A percentile compares a stretch with the other conserved stretches of the same genome.
phyloP scores from a whole-genome alignment of 352 stramenopile species.

The Phytophthora constricta region DNA sequence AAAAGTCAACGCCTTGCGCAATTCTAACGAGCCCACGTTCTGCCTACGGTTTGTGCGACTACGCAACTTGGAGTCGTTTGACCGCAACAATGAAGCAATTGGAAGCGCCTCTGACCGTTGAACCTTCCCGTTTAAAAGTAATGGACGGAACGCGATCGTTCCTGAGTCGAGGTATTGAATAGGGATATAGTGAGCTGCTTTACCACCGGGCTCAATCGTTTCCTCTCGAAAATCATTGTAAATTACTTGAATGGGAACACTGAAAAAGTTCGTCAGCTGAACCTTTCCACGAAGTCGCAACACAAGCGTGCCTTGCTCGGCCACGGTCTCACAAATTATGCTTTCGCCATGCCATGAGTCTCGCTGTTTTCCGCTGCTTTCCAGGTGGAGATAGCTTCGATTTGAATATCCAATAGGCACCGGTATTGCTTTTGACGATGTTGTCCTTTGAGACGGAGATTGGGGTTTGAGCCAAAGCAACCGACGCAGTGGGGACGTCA shows the following conservation, averaged over 20 bases:
- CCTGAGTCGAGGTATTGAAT: constrained; percentile 81
- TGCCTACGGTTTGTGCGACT: constrained; percentile 39
- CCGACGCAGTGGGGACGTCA: constrained; percentile 75
- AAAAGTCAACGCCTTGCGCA: constrained; percentile 75
- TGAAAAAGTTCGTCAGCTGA: constrained; percentile 79
- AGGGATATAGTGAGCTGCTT: constrained; percentile 72
- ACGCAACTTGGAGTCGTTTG: constrained; percentile 35
- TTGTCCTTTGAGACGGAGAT: constrained; percentile 45
- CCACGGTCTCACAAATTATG: constrained; percentile 87
- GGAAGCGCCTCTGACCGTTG: constrained; percentile 63
- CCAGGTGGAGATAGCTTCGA: constrained; percentile 83
- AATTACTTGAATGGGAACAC: constrained; percentile 73
- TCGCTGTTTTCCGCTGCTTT: constrained; percentile 63
- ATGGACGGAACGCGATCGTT: constrained; percentile 74
- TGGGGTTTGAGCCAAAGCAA: constrained; percentile 82
- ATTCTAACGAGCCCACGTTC: constrained; percentile 63
- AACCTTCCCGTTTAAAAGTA: constrained; percentile 64
- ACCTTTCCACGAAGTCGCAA: constrained; percentile 81
- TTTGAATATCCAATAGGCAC: constrained; percentile 90
- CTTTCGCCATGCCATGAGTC: constrained; percentile 80
- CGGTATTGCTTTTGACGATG: constrained; percentile 73
- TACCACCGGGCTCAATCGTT: constrained; percentile 54
- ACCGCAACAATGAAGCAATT: constrained; percentile 64
- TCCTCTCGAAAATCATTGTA: constrained; percentile 74
- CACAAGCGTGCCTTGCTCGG: constrained; percentile 84